These are phyloP conservation scores for Aspergillus aculeatus DNA, from an alignment of 2,329 filamentous ascomycete species.

Conservation along the genomic window DNA sequence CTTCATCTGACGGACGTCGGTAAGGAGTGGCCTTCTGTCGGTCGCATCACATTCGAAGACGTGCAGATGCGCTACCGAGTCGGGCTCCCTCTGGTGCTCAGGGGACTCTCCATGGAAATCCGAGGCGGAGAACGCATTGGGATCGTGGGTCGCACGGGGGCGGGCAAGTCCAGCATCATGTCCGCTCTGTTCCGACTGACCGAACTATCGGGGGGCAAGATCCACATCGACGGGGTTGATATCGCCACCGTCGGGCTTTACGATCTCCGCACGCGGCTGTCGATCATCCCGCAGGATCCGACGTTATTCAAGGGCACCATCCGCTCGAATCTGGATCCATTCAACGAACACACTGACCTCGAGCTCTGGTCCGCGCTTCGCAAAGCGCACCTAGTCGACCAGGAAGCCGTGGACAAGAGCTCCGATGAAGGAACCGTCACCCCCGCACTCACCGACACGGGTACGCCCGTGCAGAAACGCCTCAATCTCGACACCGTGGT, in stretches of 20 bases:
- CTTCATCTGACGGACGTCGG: slow-evolving; percentile 71
- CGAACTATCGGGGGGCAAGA: slow-evolving; percentile 41
- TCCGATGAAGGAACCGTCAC: slow-evolving; percentile 29
- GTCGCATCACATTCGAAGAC: slow-evolving; percentile 73
- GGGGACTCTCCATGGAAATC: slow-evolving; percentile 57
- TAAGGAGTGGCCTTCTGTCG: slow-evolving; percentile 78
- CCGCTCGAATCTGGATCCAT: slow-evolving; percentile 47
- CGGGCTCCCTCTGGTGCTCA: slow-evolving; percentile 70
- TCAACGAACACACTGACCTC: slow-evolving; percentile 44
- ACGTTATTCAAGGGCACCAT: slow-evolving; percentile 47
- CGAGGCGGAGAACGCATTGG: slow-evolving; percentile 49
- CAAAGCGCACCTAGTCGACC: slow-evolving; percentile 47
- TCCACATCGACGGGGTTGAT: slow-evolving; percentile 46
- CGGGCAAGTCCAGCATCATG: slow-evolving; percentile 50
- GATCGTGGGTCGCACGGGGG: slow-evolving; percentile 48
- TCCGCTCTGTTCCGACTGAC: slow-evolving; percentile 46
- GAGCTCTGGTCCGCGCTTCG: slow-evolving; percentile 50
- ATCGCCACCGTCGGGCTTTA: slow-evolving; percentile 42
- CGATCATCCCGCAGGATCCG: slow-evolving; percentile 49
- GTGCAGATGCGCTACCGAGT: slow-evolving; percentile 77
- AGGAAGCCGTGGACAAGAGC: slow-evolving; percentile 46
- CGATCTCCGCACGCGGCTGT: slow-evolving; percentile 44
- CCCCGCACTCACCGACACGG: background rate
- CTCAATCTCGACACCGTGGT: slow-evolving; percentile 70
- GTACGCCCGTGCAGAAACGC: background rate